Evolutionary conservation across 805 yeast species (phyloP).

Genomic region (Scheffersomyces coipomensis): DNA sequence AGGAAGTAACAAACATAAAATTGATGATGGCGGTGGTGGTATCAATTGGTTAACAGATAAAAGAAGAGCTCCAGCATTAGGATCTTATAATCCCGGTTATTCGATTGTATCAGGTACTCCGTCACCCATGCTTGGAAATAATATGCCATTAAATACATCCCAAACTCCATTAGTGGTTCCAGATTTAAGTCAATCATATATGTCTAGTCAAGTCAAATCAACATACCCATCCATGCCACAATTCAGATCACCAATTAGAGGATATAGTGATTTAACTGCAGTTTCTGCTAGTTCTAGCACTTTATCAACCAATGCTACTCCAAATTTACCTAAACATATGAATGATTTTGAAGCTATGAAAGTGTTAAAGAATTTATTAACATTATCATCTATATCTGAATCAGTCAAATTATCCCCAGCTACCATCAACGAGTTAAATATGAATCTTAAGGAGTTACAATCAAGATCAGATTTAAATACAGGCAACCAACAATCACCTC

Average conservation of each 20-base stretch:
- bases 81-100: neutral
- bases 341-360: constrained; percentile 10
- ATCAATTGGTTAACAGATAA: neutral
- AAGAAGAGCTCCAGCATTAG: neutral
- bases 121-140: neutral
- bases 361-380: constrained; percentile 15
- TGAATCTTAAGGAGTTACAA: constrained; percentile 17
- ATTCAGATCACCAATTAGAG: neutral
- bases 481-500: neutral
- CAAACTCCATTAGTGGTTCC: neutral
- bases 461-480: neutral
- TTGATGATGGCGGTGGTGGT: neutral
- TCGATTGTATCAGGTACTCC: neutral
- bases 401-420: constrained; percentile 16
- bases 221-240: neutral
- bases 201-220: too few species aligned
- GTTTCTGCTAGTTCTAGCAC: neutral
- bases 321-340: constrained; percentile 1
- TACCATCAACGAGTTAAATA: constrained; percentile 26
- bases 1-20: neutral
- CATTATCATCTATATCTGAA: constrained; percentile 13
- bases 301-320: too few species aligned
- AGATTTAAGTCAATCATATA: neutral
- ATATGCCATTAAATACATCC: neutral
- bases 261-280: neutral